Base-by-base conservation (phyloP, 805 yeast genomes). In the Suhomyces canberraensis region DNA sequence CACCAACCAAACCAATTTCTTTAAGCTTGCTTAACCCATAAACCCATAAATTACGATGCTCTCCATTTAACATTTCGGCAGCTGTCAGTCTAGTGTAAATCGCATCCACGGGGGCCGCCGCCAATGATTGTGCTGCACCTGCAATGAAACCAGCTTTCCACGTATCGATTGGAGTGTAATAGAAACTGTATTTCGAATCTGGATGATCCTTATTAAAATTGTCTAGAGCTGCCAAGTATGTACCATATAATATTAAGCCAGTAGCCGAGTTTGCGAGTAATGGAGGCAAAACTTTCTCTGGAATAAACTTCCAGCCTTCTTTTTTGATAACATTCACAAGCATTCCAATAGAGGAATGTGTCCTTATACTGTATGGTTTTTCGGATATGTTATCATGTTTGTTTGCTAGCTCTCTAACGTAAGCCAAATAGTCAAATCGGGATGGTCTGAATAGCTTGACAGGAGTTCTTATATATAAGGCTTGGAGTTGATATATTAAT, bases 101-200 rank as follows among this genome's bases (percentile, higher is more conserved):
- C 6, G 97, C 96, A 60, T 91, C 97, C 4, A 91, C 71, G 0
- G 98, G 98, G 1, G 96, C 91, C 2, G 96, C 95, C 0, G 87
- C 90, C 13, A 87, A 62, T n/a, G 95, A 84, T 50, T 93, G 96
- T 16, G 80, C 78, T 0, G 82, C 78, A 1, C 97, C 97, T 0
- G 96, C 96, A 0, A 86, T 45, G 38, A 81, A 78, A 0, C 98
- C 98, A 0, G 96, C 87, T 32, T 78, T 59, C 60, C 86, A 77
- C 0, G 88, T 79, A 47, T 85, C 88, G 39, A 50, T 36, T 68
- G 75, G 61, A 3, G 56, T 51, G 36, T 56, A 60, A 37, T 46
- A 24, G 17, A 36, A 29, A 29, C 37, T 19, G 21, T 38, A 22
- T 19, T 36, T 36, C 9, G 34, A 37, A 13, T 24, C 35, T 11